These are phyloP conservation scores for Geotrichum europaeum DNA, from an alignment of 1,139 yeast genomes.

Conservation along the genomic window DNA sequence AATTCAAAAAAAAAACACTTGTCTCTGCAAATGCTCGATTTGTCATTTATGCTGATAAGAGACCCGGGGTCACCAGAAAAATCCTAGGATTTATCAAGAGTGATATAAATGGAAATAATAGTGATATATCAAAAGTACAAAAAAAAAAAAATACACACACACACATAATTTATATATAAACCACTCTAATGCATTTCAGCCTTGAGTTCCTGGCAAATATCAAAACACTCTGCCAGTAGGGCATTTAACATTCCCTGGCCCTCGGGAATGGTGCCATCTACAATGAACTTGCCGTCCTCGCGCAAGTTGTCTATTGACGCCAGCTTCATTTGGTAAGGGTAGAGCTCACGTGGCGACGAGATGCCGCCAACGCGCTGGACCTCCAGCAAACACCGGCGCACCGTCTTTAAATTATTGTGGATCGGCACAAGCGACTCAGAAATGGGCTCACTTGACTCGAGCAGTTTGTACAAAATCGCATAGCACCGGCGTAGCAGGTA, in stretches of 20 bases:
- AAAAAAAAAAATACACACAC: too few species aligned
- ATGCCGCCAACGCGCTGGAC: constrained; percentile 90
- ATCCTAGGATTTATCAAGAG: background rate
- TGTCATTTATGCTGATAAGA: background rate
- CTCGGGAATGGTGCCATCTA: constrained; percentile 85
- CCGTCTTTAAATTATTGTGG: constrained; percentile 88
- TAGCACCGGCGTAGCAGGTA: constrained; percentile 84
- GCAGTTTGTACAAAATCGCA: constrained; percentile 76
- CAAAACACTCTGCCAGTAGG: constrained; percentile 87
- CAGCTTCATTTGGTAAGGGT: constrained; percentile 91
- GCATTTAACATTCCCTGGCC: constrained; percentile 95
- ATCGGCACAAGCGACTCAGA: constrained; percentile 87
- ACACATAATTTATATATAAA: too few species aligned
- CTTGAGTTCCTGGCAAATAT: constrained; percentile 72
- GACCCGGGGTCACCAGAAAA: background rate
- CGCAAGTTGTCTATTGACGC: constrained; percentile 83
- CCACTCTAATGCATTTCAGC: too few species aligned
- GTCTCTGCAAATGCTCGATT: background rate
- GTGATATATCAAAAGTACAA: too few species aligned
- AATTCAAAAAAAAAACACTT: background rate
- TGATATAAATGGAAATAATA: background rate
- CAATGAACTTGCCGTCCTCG: constrained; percentile 83
- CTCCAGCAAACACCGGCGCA: constrained; percentile 80
- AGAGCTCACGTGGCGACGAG: constrained; percentile 76
- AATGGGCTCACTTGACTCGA: constrained; percentile 92